Percentiles rank a stretch among this genome's conserved stretches.
These are phyloP conservation scores for Candida insectorum DNA, from an alignment of 805 yeast genomes.

Conservation along the genomic window DNA sequence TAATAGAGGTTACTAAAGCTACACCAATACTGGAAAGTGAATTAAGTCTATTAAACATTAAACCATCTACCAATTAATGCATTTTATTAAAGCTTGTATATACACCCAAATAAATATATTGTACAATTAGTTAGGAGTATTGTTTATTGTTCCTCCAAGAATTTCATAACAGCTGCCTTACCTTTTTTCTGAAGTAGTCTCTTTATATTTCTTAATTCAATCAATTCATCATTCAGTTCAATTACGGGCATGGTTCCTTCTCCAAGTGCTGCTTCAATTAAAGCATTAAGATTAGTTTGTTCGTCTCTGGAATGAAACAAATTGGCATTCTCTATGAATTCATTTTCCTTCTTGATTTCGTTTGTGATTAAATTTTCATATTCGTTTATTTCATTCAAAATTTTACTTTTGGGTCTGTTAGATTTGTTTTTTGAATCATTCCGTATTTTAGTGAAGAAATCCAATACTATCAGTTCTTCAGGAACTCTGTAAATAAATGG, in stretches of 20 bases:
- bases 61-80: not conserved
- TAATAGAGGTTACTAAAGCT: constrained; percentile 54
- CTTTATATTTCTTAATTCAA: constrained; percentile 54
- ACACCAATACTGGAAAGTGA: constrained; percentile 44
- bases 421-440: constrained; percentile 12
- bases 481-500: constrained; percentile 62
- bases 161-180: constrained; percentile 56
- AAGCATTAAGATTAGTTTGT: too few species aligned
- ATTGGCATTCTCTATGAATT: constrained; percentile 9
- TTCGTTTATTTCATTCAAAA: constrained; percentile 5
- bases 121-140: too few species aligned
- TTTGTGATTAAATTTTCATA: constrained; percentile 21
- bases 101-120: constrained; percentile 1
- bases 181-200: constrained; percentile 68
- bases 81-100: constrained; percentile 2
- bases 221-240: too few species aligned
- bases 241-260: not conserved
- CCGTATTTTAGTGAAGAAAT: constrained; percentile 58
- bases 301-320: too few species aligned
- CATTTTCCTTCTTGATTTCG: constrained; percentile 15
- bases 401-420: constrained; percentile 13
- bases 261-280: constrained; percentile 41
- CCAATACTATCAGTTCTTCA: constrained; percentile 64
- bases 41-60: constrained; percentile 26
- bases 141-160: too few species aligned